A percentile compares a stretch with the other conserved stretches of the same genome.
phyloP scores from a whole-genome alignment of 1,284 basidiomycete genomes.

The Inonotus hispidus region DNA sequence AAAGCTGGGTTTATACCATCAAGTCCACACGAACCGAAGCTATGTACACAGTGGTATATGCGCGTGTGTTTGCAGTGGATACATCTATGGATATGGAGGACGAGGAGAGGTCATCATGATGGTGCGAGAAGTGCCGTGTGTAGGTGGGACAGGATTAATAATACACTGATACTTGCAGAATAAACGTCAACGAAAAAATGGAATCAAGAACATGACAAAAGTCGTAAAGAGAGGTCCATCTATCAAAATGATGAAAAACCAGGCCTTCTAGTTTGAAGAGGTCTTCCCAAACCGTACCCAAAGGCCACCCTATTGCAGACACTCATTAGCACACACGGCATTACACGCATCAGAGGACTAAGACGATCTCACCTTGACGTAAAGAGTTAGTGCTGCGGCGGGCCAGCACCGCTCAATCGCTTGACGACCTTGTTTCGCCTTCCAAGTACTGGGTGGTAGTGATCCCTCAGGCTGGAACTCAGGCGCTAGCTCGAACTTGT shows the following conservation, averaged over 20 bases:
- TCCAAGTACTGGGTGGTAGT: conserved; percentile 55
- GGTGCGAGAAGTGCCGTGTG: too few species aligned
- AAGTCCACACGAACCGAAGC: too few species aligned
- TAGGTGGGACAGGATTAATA: too few species aligned
- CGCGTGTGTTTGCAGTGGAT: too few species aligned
- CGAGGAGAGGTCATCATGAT: background rate
- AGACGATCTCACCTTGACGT: conserved; percentile 45
- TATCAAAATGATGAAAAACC: background rate
- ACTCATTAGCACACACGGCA: conserved; percentile 14
- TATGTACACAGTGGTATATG: too few species aligned
- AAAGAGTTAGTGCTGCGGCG: conserved; percentile 52
- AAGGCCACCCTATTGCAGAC: conserved; percentile 40
- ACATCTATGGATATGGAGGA: too few species aligned
- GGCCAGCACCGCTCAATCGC: conserved; percentile 54
- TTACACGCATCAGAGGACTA: background rate
- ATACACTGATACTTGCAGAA: background rate
- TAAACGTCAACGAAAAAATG: background rate
- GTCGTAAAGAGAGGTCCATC: too few species aligned
- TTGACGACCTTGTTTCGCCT: conserved; percentile 45
- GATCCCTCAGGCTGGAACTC: conserved; percentile 59
- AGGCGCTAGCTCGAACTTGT: conserved; percentile 49
- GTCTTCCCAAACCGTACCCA: conserved; percentile 43
- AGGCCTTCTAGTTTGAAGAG: background rate
- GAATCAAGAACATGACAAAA: too few species aligned
- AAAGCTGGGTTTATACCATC: too few species aligned